Evolutionary conservation across 768 basidiomycete species (phyloP).

Genomic region (Phaeotremella skinneri): DNA sequence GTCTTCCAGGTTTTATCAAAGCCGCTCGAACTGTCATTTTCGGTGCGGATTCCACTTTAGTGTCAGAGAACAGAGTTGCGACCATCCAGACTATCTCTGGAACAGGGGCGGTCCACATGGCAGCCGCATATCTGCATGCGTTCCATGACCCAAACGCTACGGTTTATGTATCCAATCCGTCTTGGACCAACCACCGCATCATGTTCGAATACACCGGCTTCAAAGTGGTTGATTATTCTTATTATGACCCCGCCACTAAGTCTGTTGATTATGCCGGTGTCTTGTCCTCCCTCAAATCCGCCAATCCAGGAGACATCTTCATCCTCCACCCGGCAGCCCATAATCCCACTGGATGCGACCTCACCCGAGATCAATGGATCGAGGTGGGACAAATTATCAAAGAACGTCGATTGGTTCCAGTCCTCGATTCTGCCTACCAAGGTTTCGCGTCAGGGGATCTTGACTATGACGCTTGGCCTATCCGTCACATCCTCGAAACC

Average conservation of each 20-base stretch:
- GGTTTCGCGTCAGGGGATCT: constrained; percentile 88
- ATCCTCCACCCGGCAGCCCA: constrained; percentile 92
- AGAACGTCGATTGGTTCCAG: constrained; percentile 74
- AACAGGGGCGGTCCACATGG: constrained; percentile 93
- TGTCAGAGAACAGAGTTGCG: constrained; percentile 68
- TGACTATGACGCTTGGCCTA: constrained; percentile 26
- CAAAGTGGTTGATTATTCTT: constrained; percentile 75
- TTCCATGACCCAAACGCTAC: constrained; percentile 66
- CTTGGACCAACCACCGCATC: constrained; percentile 89
- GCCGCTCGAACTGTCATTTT: constrained; percentile 81
- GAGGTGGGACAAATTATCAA: constrained; percentile 70
- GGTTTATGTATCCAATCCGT: constrained; percentile 86
- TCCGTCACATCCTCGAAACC: constrained; percentile 4
- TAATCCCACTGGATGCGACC: constrained; percentile 95
- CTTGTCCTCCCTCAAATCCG: constrained; percentile 59
- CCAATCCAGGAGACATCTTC: constrained; percentile 73
- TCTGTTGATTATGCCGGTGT: constrained; percentile 77
- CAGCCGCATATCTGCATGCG: constrained; percentile 75
- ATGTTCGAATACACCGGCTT: constrained; percentile 87
- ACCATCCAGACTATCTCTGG: constrained; percentile 89
- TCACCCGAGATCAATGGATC: constrained; percentile 81
- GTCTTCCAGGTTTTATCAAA: constrained; percentile 74
- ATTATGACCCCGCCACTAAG: constrained; percentile 86
- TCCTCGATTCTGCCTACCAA: constrained; percentile 96
- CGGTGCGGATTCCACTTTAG: constrained; percentile 66